Percentiles rank a stretch among this genome's conserved stretches.
phyloP scores from a whole-genome alignment of 2,329 filamentous ascomycete genomes.

The Cordyceps fumosorosea region DNA sequence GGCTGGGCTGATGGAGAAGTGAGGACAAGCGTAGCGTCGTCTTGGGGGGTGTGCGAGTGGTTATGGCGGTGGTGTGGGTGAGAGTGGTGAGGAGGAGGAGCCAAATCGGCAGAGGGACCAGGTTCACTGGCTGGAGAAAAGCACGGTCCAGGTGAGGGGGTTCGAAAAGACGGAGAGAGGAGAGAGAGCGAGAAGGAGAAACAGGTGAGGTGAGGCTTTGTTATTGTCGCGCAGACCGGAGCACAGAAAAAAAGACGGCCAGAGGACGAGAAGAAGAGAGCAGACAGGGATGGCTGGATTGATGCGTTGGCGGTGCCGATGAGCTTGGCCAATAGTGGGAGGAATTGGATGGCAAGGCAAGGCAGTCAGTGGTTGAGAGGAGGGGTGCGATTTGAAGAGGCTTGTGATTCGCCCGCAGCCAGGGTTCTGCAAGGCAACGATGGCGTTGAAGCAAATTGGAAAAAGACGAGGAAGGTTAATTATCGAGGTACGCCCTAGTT shows the following conservation, averaged over 20 bases:
- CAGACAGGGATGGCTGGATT: constrained; percentile 17
- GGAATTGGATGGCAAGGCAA: constrained; percentile 20
- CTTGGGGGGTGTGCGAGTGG: not conserved
- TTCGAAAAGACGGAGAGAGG: not conserved
- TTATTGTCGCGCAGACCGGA: constrained; percentile 26
- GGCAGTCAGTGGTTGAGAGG: constrained; percentile 8
- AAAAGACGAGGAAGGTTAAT: not conserved
- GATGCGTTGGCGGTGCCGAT: constrained; percentile 35
- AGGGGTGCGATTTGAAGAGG: not conserved
- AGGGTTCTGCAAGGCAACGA: not conserved
- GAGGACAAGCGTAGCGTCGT: not conserved
- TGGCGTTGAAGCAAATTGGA: not conserved
- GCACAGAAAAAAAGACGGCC: not conserved
- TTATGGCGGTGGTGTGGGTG: not conserved
- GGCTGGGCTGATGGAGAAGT: constrained; percentile 8
- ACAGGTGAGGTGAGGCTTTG: constrained; percentile 18
- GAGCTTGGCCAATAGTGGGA: constrained; percentile 28
- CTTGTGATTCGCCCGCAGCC: not conserved
- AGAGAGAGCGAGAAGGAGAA: not conserved
- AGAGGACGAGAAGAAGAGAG: not conserved
- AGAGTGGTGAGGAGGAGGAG: not conserved
- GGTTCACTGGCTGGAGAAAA: not conserved
- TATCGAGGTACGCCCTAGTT: not conserved
- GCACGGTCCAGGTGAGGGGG: not conserved
- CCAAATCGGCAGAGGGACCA: not conserved